phyloP scores from a whole-genome alignment of 352 stramenopile species.

The Pythium utonaiense region DNA sequence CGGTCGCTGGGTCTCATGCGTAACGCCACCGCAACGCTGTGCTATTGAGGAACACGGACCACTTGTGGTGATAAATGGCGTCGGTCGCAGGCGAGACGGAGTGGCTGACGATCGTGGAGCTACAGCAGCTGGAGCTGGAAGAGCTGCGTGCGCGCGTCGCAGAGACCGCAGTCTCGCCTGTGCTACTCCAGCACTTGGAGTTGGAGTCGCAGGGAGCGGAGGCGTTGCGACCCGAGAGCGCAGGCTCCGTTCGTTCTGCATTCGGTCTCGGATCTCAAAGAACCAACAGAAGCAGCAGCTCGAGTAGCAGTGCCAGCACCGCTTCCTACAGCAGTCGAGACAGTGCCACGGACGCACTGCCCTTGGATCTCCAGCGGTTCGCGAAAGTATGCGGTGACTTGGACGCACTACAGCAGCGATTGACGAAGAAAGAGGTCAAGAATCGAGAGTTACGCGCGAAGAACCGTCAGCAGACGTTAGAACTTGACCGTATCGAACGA shows the following conservation, averaged over 20 bases:
- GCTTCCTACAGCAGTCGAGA: slow-evolving; percentile 11
- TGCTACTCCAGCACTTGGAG: background rate
- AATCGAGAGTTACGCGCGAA: slow-evolving; percentile 32
- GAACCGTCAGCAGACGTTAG: slow-evolving; percentile 14
- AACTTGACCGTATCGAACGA: slow-evolving; percentile 9
- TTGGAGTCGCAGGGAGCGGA: background rate
- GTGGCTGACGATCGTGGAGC: slow-evolving; percentile 42
- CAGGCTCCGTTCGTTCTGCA: slow-evolving; percentile 3
- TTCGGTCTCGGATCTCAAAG: slow-evolving; percentile 1
- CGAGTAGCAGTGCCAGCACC: slow-evolving; percentile 7
- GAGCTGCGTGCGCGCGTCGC: slow-evolving; percentile 24
- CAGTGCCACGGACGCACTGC: slow-evolving; percentile 17
- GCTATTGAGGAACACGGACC: too few species aligned
- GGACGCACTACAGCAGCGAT: slow-evolving; percentile 28
- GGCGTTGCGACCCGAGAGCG: background rate
- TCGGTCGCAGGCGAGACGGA: slow-evolving; percentile 3
- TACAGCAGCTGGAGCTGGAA: slow-evolving; percentile 49
- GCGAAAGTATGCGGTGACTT: slow-evolving; percentile 40
- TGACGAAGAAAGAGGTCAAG: slow-evolving; percentile 34
- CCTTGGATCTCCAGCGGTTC: slow-evolving; percentile 39
- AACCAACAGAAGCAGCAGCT: slow-evolving; percentile 16
- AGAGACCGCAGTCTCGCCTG: background rate
- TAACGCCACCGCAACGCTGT: background rate
- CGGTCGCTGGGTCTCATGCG: background rate
- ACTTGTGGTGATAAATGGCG: too few species aligned